These are phyloP conservation scores for Cardiosporidium cionae DNA, from an alignment of 169 alveolate species.

Conservation along the genomic window DNA sequence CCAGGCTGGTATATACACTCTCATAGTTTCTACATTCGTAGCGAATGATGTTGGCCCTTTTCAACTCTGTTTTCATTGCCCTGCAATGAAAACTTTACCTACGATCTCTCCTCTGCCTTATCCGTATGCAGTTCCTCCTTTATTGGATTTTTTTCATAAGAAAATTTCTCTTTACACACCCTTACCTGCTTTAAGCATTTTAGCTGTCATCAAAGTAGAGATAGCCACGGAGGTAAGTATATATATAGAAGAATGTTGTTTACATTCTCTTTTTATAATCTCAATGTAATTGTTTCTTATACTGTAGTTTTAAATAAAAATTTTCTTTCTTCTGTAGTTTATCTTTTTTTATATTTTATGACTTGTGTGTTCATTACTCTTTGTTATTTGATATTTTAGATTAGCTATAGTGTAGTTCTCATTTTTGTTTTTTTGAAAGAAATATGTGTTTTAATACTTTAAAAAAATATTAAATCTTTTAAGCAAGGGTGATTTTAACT, in stretches of 20 bases:
- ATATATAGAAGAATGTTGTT: background rate
- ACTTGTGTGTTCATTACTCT: no score
- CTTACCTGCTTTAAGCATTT: background rate
- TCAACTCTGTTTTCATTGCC: constrained; percentile 17
- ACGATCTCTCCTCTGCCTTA: constrained; percentile 7
- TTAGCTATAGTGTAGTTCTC: no score
- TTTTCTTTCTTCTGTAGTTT: background rate
- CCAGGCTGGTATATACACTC: constrained; percentile 3
- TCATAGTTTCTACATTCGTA: constrained; percentile 11
- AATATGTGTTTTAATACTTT: no score
- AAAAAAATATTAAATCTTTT: no score
- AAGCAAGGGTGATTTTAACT: no score
- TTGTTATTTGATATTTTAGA: no score
- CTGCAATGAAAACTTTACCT: background rate
- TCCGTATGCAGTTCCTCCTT: constrained; percentile 24
- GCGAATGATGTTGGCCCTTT: constrained; percentile 2
- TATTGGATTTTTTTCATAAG: background rate
- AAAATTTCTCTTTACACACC: background rate
- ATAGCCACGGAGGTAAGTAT: background rate
- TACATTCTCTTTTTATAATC: background rate
- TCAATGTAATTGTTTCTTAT: background rate
- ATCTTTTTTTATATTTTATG: constrained; percentile 9
- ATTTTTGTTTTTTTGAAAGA: no score
- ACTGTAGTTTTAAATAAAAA: background rate
- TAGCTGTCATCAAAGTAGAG: background rate